Evolutionary conservation across 2,329 filamentous ascomycete species (phyloP).

Genomic region (Phialemoniopsis sp.): DNA sequence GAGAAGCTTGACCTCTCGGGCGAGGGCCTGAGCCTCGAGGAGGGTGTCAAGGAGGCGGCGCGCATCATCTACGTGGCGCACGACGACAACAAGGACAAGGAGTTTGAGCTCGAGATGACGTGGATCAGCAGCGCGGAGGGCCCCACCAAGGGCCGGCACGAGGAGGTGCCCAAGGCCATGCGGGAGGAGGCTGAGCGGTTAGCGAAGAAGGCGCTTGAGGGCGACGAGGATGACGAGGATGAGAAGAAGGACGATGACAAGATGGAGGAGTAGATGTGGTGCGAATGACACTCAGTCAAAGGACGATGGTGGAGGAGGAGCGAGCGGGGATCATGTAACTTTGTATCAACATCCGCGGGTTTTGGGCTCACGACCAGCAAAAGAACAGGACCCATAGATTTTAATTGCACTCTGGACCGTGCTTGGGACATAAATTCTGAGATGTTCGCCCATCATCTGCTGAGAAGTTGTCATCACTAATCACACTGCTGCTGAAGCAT

Average conservation of each 20-base stretch:
- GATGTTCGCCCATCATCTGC: too few relatives aligned
- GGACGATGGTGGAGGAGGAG: too few relatives aligned
- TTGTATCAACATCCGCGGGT: too few relatives aligned
- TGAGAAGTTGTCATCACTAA: too few relatives aligned
- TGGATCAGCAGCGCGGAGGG: slow-evolving; percentile 87
- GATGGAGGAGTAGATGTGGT: slow-evolving; percentile 91
- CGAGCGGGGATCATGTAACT: too few relatives aligned
- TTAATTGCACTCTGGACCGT: too few relatives aligned
- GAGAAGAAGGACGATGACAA: slow-evolving; percentile 62
- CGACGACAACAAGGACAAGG: slow-evolving; percentile 99
- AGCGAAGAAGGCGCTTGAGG: slow-evolving; percentile 86
- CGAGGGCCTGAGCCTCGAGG: slow-evolving; percentile 72
- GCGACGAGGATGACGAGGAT: slow-evolving; percentile 77
- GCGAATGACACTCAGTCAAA: too few relatives aligned
- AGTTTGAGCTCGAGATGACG: slow-evolving; percentile 98
- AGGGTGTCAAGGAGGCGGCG: slow-evolving; percentile 94
- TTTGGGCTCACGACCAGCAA: too few relatives aligned
- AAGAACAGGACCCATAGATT: too few relatives aligned
- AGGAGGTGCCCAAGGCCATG: slow-evolving; percentile 88
- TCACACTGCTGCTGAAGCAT: too few relatives aligned
- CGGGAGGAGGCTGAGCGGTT: slow-evolving; percentile 88
- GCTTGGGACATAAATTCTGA: too few relatives aligned
- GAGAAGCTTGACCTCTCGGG: slow-evolving; percentile 89
- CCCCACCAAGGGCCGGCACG: slow-evolving; percentile 87
- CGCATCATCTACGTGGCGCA: slow-evolving; percentile 96